These are phyloP conservation scores for Epichloe uncinata DNA, from an alignment of 2,329 filamentous ascomycete species.

Conservation along the genomic window DNA sequence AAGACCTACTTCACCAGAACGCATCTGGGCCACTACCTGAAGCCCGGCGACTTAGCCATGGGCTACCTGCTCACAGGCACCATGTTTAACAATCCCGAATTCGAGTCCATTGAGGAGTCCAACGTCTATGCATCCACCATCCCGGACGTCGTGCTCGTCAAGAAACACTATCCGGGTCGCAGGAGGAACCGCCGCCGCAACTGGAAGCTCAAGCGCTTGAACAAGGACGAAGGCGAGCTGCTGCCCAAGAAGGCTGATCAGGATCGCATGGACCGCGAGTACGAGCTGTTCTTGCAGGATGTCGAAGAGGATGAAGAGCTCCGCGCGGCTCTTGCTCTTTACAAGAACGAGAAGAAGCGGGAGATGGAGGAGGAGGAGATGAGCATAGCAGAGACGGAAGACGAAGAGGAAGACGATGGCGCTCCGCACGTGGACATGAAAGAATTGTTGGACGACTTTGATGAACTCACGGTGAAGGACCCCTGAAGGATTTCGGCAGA, in stretches of 20 bases:
- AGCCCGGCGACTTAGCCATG: constrained; percentile 83
- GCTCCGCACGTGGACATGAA: constrained; percentile 63
- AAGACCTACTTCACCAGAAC: constrained; percentile 81
- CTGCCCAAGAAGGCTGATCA: constrained; percentile 78
- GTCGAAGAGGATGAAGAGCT: constrained; percentile 92
- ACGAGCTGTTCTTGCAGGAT: constrained; percentile 92
- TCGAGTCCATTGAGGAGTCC: constrained; percentile 68
- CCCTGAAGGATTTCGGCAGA: constrained; percentile 1
- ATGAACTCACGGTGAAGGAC: constrained; percentile 51
- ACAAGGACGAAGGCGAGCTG: constrained; percentile 76
- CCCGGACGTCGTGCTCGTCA: constrained; percentile 87
- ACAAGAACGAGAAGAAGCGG: constrained; percentile 50
- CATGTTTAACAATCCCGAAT: constrained; percentile 84
- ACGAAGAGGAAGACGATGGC: constrained; percentile 45
- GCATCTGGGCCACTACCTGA: constrained; percentile 73
- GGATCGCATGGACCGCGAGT: constrained; percentile 80
- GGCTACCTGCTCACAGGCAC: constrained; percentile 84
- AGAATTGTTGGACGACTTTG: constrained; percentile 82
- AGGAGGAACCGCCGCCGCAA: constrained; percentile 69
- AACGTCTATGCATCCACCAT: constrained; percentile 65
- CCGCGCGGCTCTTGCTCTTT: constrained; percentile 70
- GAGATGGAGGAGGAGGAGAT: constrained; percentile 49
- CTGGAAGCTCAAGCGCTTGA: constrained; percentile 94
- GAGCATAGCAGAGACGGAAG: constrained; percentile 52
- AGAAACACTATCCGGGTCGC: constrained; percentile 86